Base-by-base conservation (phyloP, 495 filamentous ascomycete genomes). In the Neurospora sp. region DNA sequence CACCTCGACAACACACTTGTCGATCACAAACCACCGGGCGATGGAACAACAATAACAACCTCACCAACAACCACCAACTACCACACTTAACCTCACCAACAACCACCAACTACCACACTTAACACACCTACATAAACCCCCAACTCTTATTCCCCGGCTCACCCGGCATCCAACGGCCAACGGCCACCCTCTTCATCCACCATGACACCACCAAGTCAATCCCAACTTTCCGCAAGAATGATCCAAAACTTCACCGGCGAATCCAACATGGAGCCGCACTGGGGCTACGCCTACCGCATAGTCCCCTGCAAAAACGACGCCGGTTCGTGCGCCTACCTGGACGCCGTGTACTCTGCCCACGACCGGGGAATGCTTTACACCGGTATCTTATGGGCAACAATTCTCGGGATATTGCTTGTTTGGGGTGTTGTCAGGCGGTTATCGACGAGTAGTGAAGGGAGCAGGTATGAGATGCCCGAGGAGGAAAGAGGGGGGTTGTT, bases 251-350 rank as follows among this genome's bases (percentile, higher is more conserved):
- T 81, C 73, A 80, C 78, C 73, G 79, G 78, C 41, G 85, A 83
- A 16, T 76, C 82, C 1, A 70, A 76, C 27, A 70, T 88, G 6
- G 84, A 86, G 73, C 83, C 80, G 16, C 86, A 91, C 78, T 92
- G 89, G 89, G 90, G 89, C 10, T 92, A 91, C 79, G 82, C 83
- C 27, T 78, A 80, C 40, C 85, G 88, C 54, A 83, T 86, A 5
- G 48, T 90, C 0, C 90, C 90, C 18, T 91, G 89, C 77, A 85
- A 82, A 37, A 89, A 83, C 73, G 89, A 90, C 79, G 73, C 81
- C 0, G 89, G 89, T 5, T 88, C 87, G 4, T 92, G 90, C 78
- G 89, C 81, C 35, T 91, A 91, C 77, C 84, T 91, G 5, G 89
- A 90, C 77, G 82, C 81, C 16, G 88, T 89, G 59, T 92, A 91